These are phyloP conservation scores for Gillenia trifoliata DNA, from an alignment of 306 rosid genomes.

Conservation along the genomic window DNA sequence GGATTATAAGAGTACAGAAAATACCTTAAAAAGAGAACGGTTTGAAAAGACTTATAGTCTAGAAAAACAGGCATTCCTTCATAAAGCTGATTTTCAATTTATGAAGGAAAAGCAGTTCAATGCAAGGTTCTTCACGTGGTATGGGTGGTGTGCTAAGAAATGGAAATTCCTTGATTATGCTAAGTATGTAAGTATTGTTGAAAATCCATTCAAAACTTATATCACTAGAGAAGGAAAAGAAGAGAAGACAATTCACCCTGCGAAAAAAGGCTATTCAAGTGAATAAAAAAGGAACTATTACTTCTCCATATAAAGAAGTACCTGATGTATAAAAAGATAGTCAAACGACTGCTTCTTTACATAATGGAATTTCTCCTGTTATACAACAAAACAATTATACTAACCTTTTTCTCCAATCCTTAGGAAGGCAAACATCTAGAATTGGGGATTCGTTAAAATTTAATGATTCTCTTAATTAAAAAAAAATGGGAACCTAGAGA, in stretches of 20 bases:
- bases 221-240: background rate
- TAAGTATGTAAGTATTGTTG: background rate
- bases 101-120: background rate
- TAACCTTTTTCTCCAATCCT: background rate
- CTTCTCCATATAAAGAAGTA: background rate
- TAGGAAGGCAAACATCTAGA: background rate
- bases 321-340: background rate
- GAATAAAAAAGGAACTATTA: background rate
- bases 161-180: background rate
- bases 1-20: background rate
- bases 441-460: background rate
- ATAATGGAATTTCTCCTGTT: background rate
- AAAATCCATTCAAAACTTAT: background rate
- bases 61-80: background rate
- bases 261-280: background rate
- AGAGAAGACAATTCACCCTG: background rate
- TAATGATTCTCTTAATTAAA: background rate
- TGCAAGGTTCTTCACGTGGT: background rate
- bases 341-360: background rate
- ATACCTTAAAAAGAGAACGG: background rate
- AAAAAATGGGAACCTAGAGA: background rate
- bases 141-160: background rate
- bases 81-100: background rate
- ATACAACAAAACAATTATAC: background rate
- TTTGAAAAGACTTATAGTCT: background rate